Conservation (phyloP, 805 yeast genomes). For the Metschnikowia cerradonensis region DNA sequence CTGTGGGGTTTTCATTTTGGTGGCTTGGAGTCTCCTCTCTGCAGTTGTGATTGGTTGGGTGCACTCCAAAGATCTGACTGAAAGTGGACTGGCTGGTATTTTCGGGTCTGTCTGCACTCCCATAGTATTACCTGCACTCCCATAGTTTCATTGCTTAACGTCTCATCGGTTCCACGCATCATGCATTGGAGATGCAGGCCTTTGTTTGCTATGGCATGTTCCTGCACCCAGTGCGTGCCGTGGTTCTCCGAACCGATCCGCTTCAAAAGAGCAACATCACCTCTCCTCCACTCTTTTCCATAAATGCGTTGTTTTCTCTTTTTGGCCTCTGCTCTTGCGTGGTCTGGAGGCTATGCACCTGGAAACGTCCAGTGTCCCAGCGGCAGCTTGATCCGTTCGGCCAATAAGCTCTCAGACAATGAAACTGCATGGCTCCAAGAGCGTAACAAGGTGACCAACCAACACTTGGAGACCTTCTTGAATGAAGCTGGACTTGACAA, state of each 20-base stretch:
- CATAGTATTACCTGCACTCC: no score
- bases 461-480: conserved; percentile 44
- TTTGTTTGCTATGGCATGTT: neutral
- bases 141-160: no score
- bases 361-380: conserved; percentile 15
- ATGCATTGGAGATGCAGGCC: neutral
- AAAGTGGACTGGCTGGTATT: no score
- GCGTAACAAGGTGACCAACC: conserved; percentile 38
- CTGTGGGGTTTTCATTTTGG: no score
- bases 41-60: no score
- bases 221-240: neutral
- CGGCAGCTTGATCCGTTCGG: conserved; percentile 12
- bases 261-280: no score
- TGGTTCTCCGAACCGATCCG: neutral
- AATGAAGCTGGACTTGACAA: conserved; percentile 43
- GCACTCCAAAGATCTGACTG: no score
- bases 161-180: neutral
- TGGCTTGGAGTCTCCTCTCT: no score
- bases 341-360: conserved; percentile 18
- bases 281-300: neutral
- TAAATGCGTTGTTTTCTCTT: conserved; percentile 7
- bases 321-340: conserved; percentile 13
- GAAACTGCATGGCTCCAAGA: conserved; percentile 16
- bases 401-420: conserved; percentile 8
- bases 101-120: no score